A percentile compares a stretch with the other conserved stretches of the same genome.
Evolutionary conservation across 2,329 filamentous ascomycete species (phyloP).

Genomic region (Camillea tinctor): DNA sequence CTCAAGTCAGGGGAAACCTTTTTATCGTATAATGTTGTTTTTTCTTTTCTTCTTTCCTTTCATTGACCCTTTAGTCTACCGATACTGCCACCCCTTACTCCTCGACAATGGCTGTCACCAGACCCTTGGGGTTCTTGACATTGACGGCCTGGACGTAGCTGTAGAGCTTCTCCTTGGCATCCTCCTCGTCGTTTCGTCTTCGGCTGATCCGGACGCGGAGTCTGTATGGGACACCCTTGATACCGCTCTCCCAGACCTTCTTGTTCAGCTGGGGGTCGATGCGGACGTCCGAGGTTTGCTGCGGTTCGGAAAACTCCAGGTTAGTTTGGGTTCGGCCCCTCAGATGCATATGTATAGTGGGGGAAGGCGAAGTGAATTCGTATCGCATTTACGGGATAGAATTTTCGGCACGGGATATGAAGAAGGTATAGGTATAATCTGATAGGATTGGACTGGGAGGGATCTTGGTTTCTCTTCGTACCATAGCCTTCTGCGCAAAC

Average conservation of each 20-base stretch:
- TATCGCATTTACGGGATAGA: background rate
- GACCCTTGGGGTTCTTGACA: conserved; percentile 98
- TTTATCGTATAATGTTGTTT: conserved; percentile 21
- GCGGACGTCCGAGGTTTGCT: conserved; percentile 97
- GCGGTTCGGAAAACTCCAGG: conserved; percentile 16
- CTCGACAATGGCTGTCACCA: conserved; percentile 86
- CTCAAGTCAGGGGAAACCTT: conserved; percentile 12
- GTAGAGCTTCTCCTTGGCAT: conserved; percentile 99
- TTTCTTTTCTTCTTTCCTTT: conserved; percentile 31
- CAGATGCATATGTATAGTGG: background rate
- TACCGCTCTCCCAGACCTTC: conserved; percentile 99
- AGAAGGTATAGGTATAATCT: too few species aligned
- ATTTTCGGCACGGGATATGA: background rate
- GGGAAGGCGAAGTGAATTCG: too few species aligned
- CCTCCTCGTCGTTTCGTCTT: conserved; percentile 99
- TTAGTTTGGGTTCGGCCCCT: conserved; percentile 15
- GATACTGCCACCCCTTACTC: conserved; percentile 49
- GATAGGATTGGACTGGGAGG: background rate
- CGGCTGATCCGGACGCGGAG: conserved; percentile 97
- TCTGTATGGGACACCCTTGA: conserved; percentile 98
- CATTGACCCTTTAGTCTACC: conserved; percentile 6
- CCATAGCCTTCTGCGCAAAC: conserved; percentile 94
- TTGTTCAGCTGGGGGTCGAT: conserved; percentile 99
- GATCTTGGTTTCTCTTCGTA: conserved; percentile 52
- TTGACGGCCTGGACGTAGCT: conserved; percentile 99